A percentile compares a stretch with the other conserved stretches of the same genome.
These are phyloP conservation scores for Dictyophora rubrovolvata DNA, from an alignment of 768 basidiomycete species.

Conservation along the genomic window DNA sequence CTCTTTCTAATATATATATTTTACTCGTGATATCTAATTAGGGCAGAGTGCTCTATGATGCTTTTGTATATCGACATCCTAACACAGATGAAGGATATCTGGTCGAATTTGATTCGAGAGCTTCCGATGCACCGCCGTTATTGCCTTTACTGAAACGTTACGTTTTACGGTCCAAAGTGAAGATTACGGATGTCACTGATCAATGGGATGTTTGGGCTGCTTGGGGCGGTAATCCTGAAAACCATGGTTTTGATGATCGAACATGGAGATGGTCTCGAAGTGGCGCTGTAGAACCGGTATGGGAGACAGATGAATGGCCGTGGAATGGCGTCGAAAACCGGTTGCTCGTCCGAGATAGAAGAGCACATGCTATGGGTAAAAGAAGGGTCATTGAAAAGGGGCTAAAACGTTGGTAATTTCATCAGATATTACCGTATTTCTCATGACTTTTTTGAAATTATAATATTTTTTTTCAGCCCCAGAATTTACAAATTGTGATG, in stretches of 20 bases:
- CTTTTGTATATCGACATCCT: slow-evolving; percentile 66
- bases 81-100: slow-evolving; percentile 44
- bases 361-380: slow-evolving; percentile 71
- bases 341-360: slow-evolving; percentile 43
- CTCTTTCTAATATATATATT: not conserved
- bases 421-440: no score
- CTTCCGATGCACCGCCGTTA: slow-evolving; percentile 51
- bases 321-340: slow-evolving; percentile 46
- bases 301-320: slow-evolving; percentile 43
- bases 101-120: slow-evolving; percentile 59
- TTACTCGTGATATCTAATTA: slow-evolving; percentile 20
- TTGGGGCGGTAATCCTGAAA: slow-evolving; percentile 45
- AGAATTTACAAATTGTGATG: slow-evolving; percentile 47
- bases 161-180: slow-evolving; percentile 83
- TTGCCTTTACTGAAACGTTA: slow-evolving; percentile 70
- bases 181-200: slow-evolving; percentile 64
- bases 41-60: slow-evolving; percentile 86
- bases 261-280: slow-evolving; percentile 54
- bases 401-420: slow-evolving; percentile 51
- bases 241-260: slow-evolving; percentile 30
- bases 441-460: not conserved
- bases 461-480: slow-evolving; percentile 29
- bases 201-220: slow-evolving; percentile 76
- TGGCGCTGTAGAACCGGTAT: slow-evolving; percentile 68
- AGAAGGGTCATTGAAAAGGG: slow-evolving; percentile 63